phyloP scores from a whole-genome alignment of 805 yeast genomes.

The Geotrichum ghanense region DNA sequence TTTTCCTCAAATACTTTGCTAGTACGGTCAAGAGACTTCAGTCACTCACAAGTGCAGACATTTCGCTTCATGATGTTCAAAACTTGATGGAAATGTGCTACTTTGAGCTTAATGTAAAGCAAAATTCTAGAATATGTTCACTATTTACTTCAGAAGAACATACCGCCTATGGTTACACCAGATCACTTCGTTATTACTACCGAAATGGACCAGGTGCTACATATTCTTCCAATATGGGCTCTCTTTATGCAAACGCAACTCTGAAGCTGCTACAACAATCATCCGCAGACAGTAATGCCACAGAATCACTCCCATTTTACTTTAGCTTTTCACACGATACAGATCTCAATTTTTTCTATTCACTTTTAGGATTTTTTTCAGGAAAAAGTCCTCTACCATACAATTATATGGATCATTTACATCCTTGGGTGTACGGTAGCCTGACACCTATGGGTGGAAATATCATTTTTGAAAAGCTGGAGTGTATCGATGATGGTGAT shows the following conservation, averaged over 20 bases:
- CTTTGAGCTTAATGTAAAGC: constrained; percentile 2
- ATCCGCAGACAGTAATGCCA: constrained; percentile 19
- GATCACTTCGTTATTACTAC: constrained; percentile 5
- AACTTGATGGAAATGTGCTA: constrained; percentile 2
- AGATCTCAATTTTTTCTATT: constrained; percentile 1
- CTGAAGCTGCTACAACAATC: constrained; percentile 21
- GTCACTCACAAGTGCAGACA: not conserved
- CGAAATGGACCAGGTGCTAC: constrained; percentile 3
- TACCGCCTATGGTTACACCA: constrained; percentile 30
- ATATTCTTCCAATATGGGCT: constrained; percentile 3
- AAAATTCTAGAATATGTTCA: constrained; percentile 5
- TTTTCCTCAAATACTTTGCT: not conserved
- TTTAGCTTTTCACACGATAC: constrained; percentile 45
- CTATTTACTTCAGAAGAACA: constrained; percentile 42
- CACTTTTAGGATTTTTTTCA: not conserved
- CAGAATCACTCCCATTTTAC: constrained; percentile 27
- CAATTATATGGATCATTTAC: constrained; percentile 31
- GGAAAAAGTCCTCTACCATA: not conserved
- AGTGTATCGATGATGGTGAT: constrained; percentile 24
- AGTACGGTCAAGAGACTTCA: not conserved
- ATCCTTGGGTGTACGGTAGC: constrained; percentile 37
- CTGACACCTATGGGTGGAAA: constrained; percentile 50
- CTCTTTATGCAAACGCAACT: constrained; percentile 3
- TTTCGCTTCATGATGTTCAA: constrained; percentile 2
- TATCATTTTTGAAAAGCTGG: constrained; percentile 37